Base-by-base conservation (phyloP, 2,329 filamentous ascomycete species). In the Emergomyces africanus region DNA sequence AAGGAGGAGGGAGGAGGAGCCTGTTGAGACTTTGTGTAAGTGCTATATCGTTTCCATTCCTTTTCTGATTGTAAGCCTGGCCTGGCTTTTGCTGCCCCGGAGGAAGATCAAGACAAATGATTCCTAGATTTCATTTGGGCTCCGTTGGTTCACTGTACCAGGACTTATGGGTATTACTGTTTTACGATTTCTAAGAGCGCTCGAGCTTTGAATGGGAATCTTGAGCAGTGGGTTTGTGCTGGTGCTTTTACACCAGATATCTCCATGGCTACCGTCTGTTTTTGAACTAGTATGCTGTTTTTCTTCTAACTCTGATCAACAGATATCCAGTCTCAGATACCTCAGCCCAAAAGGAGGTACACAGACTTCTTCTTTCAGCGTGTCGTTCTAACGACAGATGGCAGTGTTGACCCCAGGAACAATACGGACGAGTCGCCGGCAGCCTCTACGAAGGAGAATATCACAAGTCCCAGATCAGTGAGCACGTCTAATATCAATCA, bases 1-100 rank as follows among this genome's bases (percentile, higher is more conserved):
- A 70, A 76, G 81, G 59, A 79, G 81, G 63, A 77, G 80, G 59
- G 76, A 78, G 59, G 80, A 83, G 58, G 78, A 80, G 54, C 79
- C 81, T 3, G 76, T 81, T n/a, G 80, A 83, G 61, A 75, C 77
- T 25, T 71, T 82, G 55, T 78, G 77, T 79, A 76, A 55, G 65
- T 66, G 41, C 1, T 48, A 54, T 56, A 60, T 54, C 30, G 48
- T 54, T 57, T 48, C 61, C 54, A 37, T 61, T 55, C 6, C 3
- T 54, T 42, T 41, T 41, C 12, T 41, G 20, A 25, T 14, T 46
- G n/a, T 18, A 44, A 23, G 28, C 28, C 37, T 50, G 25, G 41
- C 39, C 33, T n/a, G 25, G 12, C 51, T 10, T 44, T 60, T 48
- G 44, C 23, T 18, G 20, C 20, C 18, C 3, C 5, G 5, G 20